Conservation (phyloP, 2,329 filamentous ascomycete species). For the Phyllosticta citribraziliensis region DNA sequence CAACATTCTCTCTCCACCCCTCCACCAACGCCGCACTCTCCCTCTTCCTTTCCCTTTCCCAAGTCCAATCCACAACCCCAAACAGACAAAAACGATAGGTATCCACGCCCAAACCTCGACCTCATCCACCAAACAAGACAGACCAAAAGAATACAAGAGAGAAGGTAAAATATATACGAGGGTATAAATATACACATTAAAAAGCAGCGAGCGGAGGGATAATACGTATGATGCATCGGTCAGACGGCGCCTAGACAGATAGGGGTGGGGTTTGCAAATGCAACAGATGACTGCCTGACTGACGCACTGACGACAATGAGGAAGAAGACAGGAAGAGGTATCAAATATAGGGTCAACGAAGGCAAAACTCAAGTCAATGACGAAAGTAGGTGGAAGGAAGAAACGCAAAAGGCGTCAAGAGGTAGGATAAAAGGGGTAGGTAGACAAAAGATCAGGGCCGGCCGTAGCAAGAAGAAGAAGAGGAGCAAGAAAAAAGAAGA, state of each 20-base stretch:
- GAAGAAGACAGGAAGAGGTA: not conserved
- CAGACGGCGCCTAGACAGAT: not conserved
- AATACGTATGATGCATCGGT: not conserved
- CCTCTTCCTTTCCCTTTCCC: not conserved
- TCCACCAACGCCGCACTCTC: not conserved
- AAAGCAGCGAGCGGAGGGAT: not conserved
- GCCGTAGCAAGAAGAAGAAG: not conserved
- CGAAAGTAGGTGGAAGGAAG: no score
- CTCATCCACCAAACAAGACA: not conserved
- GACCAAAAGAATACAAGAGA: not conserved
- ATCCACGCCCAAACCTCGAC: not conserved
- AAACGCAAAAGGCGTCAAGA: not conserved
- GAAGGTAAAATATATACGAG: not conserved
- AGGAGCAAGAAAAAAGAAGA: not conserved
- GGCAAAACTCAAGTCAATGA: not conserved
- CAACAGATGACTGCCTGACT: not conserved
- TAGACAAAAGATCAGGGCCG: not conserved
- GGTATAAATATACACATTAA: not conserved
- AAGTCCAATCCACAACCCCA: no score
- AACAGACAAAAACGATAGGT: no score
- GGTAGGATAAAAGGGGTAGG: slow-evolving; percentile 30
- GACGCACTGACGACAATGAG: not conserved
- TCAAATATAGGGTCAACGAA: not conserved
- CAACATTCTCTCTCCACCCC: not conserved
- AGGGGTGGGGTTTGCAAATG: not conserved